These are phyloP conservation scores for Rhizopogon vesiculosus DNA, from an alignment of 768 basidiomycete genomes.

Conservation along the genomic window DNA sequence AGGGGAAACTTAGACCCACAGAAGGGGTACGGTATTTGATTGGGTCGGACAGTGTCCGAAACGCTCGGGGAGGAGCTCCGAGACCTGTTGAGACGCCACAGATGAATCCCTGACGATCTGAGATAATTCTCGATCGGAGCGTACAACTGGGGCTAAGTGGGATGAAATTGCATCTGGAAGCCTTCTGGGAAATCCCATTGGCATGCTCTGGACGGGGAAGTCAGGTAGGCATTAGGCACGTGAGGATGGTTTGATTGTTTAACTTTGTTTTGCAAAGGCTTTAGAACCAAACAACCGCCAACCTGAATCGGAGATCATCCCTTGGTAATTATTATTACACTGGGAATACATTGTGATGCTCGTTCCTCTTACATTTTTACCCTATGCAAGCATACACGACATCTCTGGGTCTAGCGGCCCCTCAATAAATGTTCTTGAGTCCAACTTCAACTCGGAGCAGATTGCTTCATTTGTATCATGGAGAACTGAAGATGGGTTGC, in stretches of 20 bases:
- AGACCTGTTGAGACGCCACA: too few relatives aligned
- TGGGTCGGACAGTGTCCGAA: neutral
- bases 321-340: too few relatives aligned
- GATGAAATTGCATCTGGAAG: neutral
- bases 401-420: neutral
- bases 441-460: conserved; percentile 11
- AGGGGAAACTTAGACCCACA: neutral
- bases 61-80: too few relatives aligned
- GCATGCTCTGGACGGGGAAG: too few relatives aligned
- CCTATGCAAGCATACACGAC: conserved; percentile 6
- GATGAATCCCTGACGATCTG: neutral
- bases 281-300: conserved; percentile 25
- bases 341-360: conserved; percentile 12
- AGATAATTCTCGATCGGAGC: neutral
- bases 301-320: neutral
- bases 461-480: neutral
- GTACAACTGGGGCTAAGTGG: neutral
- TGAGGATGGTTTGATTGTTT: neutral
- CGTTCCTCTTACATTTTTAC: conserved; percentile 19
- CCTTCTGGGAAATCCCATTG: neutral
- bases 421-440: conserved; percentile 12
- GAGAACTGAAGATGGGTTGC: neutral
- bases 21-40: neutral
- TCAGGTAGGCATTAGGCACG: too few relatives aligned
- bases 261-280: conserved; percentile 21